Conservation (phyloP, 2,329 filamentous ascomycete genomes). For the Colletotrichum shisoi region DNA sequence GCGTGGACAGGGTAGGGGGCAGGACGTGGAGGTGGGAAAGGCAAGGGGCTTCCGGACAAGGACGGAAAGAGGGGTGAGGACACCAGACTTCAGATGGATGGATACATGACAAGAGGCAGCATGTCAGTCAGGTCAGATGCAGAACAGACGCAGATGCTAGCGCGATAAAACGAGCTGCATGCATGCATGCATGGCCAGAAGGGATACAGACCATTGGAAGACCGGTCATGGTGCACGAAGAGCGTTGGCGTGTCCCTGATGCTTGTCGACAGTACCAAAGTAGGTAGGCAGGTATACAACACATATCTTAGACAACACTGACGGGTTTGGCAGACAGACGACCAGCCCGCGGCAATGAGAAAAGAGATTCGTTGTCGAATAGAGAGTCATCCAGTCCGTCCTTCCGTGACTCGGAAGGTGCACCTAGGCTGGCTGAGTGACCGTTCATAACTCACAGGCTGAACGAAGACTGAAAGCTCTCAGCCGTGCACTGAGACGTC, state of each 20-base stretch:
- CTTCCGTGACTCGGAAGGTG: too few species aligned
- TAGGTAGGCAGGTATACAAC: neutral
- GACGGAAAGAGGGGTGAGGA: neutral
- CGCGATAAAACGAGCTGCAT: constrained; percentile 38
- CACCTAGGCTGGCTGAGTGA: too few species aligned
- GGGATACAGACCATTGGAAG: constrained; percentile 34
- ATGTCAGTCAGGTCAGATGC: neutral
- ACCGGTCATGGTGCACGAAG: constrained; percentile 21
- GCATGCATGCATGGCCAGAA: constrained; percentile 28
- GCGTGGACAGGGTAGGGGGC: neutral
- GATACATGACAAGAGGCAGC: constrained; percentile 4
- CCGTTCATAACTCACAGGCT: neutral
- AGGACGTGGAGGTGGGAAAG: neutral
- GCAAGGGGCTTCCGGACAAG: constrained; percentile 1
- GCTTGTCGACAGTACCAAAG: neutral
- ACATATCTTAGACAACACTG: neutral
- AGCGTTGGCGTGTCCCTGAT: constrained; percentile 23
- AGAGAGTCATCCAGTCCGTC: too few species aligned
- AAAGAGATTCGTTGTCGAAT: too few species aligned
- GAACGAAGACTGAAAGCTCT: too few species aligned
- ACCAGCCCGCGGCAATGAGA: too few species aligned
- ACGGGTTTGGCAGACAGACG: too few species aligned
- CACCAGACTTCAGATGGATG: constrained; percentile 7
- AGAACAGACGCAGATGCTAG: constrained; percentile 27
- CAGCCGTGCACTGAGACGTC: neutral